Conservation (phyloP, 2,329 filamentous ascomycete genomes). For the Aureobasidium subglaciale region DNA sequence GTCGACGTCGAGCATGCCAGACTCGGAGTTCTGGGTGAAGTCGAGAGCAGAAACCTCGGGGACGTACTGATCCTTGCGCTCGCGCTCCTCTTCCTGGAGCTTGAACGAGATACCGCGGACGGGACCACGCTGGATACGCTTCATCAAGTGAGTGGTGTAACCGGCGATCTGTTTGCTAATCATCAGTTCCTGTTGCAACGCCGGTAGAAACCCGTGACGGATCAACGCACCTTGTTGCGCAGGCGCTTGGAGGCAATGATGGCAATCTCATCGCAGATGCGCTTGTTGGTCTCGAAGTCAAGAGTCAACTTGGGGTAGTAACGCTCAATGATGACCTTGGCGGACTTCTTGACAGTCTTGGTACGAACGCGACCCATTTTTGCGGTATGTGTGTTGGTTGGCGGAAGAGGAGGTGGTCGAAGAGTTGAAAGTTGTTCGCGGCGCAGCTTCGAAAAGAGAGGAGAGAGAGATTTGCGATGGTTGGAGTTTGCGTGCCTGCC, state of each 20-base stretch:
- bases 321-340: slow-evolving; percentile 99
- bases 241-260: slow-evolving; percentile 99
- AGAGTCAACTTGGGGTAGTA: slow-evolving; percentile 93
- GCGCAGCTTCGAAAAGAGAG: slow-evolving; percentile 7
- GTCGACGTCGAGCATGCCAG: slow-evolving; percentile 89
- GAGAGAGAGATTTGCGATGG: neutral
- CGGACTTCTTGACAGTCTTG: slow-evolving; percentile 71
- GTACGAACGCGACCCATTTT: slow-evolving; percentile 53
- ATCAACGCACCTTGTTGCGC: slow-evolving; percentile 78
- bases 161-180: slow-evolving; percentile 67
- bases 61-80: slow-evolving; percentile 99
- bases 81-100: slow-evolving; percentile 99
- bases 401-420: slow-evolving; percentile 14
- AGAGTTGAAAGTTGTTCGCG: slow-evolving; percentile 10
- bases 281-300: slow-evolving; percentile 99
- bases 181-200: too few relatives aligned
- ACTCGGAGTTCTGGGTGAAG: slow-evolving; percentile 91
- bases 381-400: slow-evolving; percentile 26
- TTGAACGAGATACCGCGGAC: slow-evolving; percentile 99
- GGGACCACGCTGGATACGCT: slow-evolving; percentile 98
- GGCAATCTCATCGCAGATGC: slow-evolving; percentile 99
- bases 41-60: slow-evolving; percentile 98
- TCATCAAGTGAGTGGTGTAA: slow-evolving; percentile 96
- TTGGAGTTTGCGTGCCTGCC: neutral
- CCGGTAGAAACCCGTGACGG: too few relatives aligned